phyloP scores from a whole-genome alignment of 768 basidiomycete genomes.

The Vararia minispora region DNA sequence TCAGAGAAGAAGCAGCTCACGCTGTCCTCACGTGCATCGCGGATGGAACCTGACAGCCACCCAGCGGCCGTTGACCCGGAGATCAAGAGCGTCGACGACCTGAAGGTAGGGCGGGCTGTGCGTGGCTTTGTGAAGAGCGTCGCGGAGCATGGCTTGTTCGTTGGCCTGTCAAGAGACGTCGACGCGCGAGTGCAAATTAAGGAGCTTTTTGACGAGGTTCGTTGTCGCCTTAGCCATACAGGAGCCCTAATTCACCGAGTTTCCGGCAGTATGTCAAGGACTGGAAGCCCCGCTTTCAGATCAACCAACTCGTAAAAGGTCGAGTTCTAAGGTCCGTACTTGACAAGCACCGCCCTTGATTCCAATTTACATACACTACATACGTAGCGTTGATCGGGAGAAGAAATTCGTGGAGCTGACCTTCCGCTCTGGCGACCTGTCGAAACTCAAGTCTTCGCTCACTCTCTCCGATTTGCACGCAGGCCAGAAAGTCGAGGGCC shows the following conservation, averaged over 20 bases:
- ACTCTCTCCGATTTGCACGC: slow-evolving; percentile 48
- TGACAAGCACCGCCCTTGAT: too few relatives aligned
- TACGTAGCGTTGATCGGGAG: slow-evolving; percentile 50
- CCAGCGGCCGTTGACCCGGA: slow-evolving; percentile 54
- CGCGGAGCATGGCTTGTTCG: slow-evolving; percentile 80
- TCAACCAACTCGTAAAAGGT: slow-evolving; percentile 80
- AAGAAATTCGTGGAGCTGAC: slow-evolving; percentile 86
- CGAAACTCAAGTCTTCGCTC: slow-evolving; percentile 26
- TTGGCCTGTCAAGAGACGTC: slow-evolving; percentile 70
- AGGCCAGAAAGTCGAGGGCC: slow-evolving; percentile 74
- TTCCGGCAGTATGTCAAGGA: slow-evolving; percentile 78
- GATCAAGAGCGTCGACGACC: slow-evolving; percentile 44
- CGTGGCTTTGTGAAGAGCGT: slow-evolving; percentile 88
- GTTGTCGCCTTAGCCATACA: slow-evolving; percentile 8
- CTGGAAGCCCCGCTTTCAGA: slow-evolving; percentile 76
- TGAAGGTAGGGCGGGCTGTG: slow-evolving; percentile 64
- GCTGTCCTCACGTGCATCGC: slow-evolving; percentile 75
- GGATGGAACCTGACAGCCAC: slow-evolving; percentile 41
- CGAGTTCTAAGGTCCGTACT: slow-evolving; percentile 60
- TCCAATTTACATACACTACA: too few relatives aligned
- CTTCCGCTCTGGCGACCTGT: slow-evolving; percentile 57
- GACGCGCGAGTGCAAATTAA: slow-evolving; percentile 90
- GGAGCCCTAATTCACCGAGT: background rate
- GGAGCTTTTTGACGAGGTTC: slow-evolving; percentile 81
- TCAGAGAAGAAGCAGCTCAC: slow-evolving; percentile 51